Conservation (phyloP, 2,329 filamentous ascomycete genomes). For the Colletotrichum destructivum region DNA sequence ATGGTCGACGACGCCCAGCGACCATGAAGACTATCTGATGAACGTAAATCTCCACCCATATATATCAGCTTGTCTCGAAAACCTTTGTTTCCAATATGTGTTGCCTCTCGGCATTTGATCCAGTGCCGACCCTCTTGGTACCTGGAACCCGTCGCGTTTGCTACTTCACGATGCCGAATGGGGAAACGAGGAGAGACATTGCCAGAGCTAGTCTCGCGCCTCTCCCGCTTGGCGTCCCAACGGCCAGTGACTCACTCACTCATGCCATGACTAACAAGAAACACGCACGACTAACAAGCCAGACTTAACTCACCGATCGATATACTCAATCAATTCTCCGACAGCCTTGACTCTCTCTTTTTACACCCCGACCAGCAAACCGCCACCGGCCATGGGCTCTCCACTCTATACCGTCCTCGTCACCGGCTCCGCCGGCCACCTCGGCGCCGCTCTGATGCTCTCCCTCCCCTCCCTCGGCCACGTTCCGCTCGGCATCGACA, state of each 20-base stretch:
- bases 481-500: slow-evolving; percentile 60
- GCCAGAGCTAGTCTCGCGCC: background rate
- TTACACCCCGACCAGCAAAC: too few species aligned
- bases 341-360: too few species aligned
- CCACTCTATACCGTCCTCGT: slow-evolving; percentile 54
- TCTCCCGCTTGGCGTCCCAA: slow-evolving; percentile 1
- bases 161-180: slow-evolving; percentile 39
- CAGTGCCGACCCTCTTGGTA: too few species aligned
- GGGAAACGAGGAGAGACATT: background rate
- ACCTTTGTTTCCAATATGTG: too few species aligned
- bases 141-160: too few species aligned
- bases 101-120: too few species aligned
- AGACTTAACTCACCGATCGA: background rate
- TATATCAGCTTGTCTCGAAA: too few species aligned
- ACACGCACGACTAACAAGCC: background rate
- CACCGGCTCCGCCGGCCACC: slow-evolving; percentile 63
- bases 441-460: slow-evolving; percentile 63
- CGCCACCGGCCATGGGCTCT: slow-evolving; percentile 8
- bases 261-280: slow-evolving; percentile 1
- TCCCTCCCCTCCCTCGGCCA: slow-evolving; percentile 56
- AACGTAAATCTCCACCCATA: too few species aligned
- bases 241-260: background rate
- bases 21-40: too few species aligned
- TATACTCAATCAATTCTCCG: too few species aligned
- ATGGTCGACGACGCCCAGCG: too few species aligned